Percentiles rank a stretch among this genome's conserved stretches.
Conservation (phyloP, 2,329 filamentous ascomycete genomes). For the Verticillium nubilum region DNA sequence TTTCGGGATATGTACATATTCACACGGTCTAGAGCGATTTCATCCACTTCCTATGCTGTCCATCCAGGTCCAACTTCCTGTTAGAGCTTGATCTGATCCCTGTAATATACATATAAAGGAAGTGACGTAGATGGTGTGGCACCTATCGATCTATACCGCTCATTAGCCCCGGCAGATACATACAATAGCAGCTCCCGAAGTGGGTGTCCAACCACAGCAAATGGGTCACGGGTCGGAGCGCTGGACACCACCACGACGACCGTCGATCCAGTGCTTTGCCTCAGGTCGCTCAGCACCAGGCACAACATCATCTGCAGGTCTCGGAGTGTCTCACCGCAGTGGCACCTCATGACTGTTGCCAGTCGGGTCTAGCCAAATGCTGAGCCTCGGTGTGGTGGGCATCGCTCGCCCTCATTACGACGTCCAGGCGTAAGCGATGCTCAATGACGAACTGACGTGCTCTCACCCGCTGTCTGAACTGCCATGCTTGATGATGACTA, state of each 20-base stretch:
- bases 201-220: neutral
- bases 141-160: neutral
- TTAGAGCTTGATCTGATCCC: neutral
- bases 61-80: neutral
- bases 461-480: too few species aligned
- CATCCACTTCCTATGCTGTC: neutral
- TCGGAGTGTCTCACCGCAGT: neutral
- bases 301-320: neutral
- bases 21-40: neutral
- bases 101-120: neutral
- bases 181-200: neutral
- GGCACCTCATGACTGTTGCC: neutral
- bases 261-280: neutral
- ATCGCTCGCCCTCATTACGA: too few species aligned
- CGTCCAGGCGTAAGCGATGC: neutral
- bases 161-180: neutral
- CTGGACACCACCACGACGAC: neutral
- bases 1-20: neutral
- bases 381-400: neutral
- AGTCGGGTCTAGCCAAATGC: neutral
- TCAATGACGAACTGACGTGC: too few species aligned
- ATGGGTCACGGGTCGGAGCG: neutral
- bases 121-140: neutral
- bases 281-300: neutral
- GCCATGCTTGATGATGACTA: too few species aligned